Evolutionary conservation across 257 asterid species (phyloP), one percentile per base, ranked within the genome.

Genomic region (Nicotiana attenuata): DNA sequence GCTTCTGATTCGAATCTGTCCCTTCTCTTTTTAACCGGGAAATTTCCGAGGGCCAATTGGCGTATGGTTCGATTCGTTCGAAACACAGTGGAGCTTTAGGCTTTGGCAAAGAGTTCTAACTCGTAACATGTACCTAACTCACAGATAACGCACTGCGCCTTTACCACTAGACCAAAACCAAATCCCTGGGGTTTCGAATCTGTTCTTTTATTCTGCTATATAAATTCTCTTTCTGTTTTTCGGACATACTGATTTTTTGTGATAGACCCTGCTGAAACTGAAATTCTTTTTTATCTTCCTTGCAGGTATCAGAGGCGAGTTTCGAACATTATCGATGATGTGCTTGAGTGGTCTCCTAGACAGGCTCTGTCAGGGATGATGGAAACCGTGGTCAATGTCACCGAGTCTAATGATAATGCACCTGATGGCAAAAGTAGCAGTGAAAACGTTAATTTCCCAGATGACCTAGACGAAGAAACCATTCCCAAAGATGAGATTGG

Each of bases 261-360:
- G 29, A 60, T 3, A 60, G 65, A 60, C 5, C 65, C 1, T 20
- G 2, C 77, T 69, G 77, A 69, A 20, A 63, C 47, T 75, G 26
- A 69, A 81, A 38, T 26, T 15, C 81, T 78, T 73, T 47, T 6
- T 24, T 47, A 73, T 73, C 15, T 13, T n/a, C 29, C 29, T 82
- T 85, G 86, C 92, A 96, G 99, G 93, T 94, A 96, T 88, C 99
- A 96, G 76, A 92, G 86, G 90, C 91, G 98, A 89, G 97, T 96
- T 64, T 96, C 91, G 80, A 96, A 96, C 90, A 96, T 96, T 80
- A 96, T 96, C 15, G 99, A 96, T 19, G 99, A 96, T 76, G 98
- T 96, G 88, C 91, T 94, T 9, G 99, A 96, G 88, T 96, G 99
- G 99, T 91, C 96, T 15, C 99, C 99, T 0, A 90, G 97, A 69